phyloP scores from a whole-genome alignment of 768 basidiomycete genomes.

The Cystobasidium tubakii region DNA sequence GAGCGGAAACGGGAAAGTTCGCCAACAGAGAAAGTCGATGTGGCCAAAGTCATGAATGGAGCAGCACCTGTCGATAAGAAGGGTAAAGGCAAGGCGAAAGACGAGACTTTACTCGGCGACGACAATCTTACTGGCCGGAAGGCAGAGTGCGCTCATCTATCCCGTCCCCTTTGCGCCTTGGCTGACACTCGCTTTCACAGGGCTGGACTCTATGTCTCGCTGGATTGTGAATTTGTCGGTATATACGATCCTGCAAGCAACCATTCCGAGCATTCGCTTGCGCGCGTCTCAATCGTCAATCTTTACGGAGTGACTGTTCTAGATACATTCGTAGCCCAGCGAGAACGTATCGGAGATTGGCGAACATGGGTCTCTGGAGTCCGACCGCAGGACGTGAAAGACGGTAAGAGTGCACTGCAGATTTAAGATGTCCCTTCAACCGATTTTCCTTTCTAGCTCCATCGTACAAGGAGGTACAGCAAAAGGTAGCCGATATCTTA shows the following conservation, averaged over 20 bases:
- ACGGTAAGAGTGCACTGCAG: slow-evolving; percentile 57
- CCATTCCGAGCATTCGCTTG: slow-evolving; percentile 73
- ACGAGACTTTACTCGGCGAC: slow-evolving; percentile 3
- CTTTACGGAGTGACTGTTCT: slow-evolving; percentile 67
- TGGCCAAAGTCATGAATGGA: slow-evolving; percentile 5
- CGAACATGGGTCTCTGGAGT: slow-evolving; percentile 85
- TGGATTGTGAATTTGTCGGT: slow-evolving; percentile 98
- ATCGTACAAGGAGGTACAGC: slow-evolving; percentile 40
- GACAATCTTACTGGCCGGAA: slow-evolving; percentile 6
- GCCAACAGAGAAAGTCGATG: not conserved
- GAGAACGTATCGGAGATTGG: slow-evolving; percentile 85
- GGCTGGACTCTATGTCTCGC: slow-evolving; percentile 50
- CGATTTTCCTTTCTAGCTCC: slow-evolving; percentile 18
- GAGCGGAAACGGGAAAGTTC: not conserved
- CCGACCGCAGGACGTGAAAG: slow-evolving; percentile 63
- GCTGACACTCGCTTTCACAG: not conserved
- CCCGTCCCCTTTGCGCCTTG: not conserved
- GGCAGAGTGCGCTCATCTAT: slow-evolving; percentile 10
- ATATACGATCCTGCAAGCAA: slow-evolving; percentile 61
- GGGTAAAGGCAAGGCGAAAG: slow-evolving; percentile 27
- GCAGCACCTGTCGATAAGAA: slow-evolving; percentile 10
- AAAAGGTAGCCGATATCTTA: slow-evolving; percentile 68
- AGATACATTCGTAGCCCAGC: slow-evolving; percentile 78
- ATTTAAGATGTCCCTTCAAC: not conserved
- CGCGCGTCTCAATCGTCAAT: slow-evolving; percentile 84